Evolutionary conservation across 139 green algal species (phyloP), one percentile per base, ranked within the genome.

Genomic region (Coccomyxa sp.): DNA sequence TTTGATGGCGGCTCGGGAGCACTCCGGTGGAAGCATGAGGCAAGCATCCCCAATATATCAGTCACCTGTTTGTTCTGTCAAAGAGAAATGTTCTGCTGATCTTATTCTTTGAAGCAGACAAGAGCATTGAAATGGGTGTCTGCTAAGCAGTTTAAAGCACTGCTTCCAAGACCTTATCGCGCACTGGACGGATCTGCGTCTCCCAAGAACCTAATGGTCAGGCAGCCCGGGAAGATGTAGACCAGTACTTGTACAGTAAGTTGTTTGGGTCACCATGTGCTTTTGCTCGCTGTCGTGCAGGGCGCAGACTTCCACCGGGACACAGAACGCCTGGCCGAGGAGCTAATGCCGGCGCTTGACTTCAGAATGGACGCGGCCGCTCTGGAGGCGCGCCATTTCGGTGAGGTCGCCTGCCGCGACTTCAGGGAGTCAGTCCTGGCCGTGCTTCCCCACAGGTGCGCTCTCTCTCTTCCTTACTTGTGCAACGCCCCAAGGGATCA

Each of bases 331-430:
- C 81, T 97, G 67, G 82, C 83, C 58, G 90, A 94, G 10, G 79
- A 90, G 80, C 67, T 95, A 21, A 81, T 89, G 27, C 91, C 94
- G 7, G 96, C 98, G 90, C 91, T 98, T 86, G 92, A 97, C 86
- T 96, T 95, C 90, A 91, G 89, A 84, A 89, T 96, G 59, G 86
- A 93, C 79, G 92, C 94, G 12, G 82, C 90, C 67, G 82, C 90
- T 67, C 84, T 96, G 27, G 90, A 90, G 71, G 88, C 84, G 0
- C 85, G 90, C 14, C 93, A 98, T 78, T 97, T 96, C 84, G 93
- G 94, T 13, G 94, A 98, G 90, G 86, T 90, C 0, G 97, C 93
- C n/a, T 99, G 96, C 88, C 87, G 95, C 28, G 95, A 98, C n/a
- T 99, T 95, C 88, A 89, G 95, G 12, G 88, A 95, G 79, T 93